Conservation (phyloP, 768 basidiomycete genomes). For the Mycena polygramma region DNA sequence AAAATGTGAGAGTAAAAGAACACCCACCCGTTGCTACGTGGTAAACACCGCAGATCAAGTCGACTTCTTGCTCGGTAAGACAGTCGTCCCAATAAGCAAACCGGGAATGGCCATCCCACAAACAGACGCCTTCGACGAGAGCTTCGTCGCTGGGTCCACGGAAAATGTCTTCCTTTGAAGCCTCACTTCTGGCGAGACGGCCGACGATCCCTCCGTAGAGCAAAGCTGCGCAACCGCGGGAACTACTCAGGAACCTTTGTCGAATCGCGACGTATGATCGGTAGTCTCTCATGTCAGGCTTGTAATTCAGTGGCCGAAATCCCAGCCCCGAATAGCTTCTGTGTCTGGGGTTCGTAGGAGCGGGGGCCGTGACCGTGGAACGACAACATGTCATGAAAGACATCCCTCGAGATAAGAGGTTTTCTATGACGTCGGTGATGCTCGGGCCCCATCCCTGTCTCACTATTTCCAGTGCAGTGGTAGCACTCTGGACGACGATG, state of each 20-base stretch:
- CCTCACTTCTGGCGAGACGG: conserved; percentile 38
- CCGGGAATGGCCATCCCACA: background rate
- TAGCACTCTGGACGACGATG: background rate
- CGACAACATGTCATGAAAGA: background rate
- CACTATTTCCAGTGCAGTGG: background rate
- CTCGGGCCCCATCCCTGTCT: background rate
- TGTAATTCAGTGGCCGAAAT: conserved; percentile 11
- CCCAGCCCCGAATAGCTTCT: conserved; percentile 11
- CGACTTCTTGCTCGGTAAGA: conserved; percentile 39
- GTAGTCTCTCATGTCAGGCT: conserved; percentile 24
- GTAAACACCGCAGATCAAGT: conserved; percentile 42
- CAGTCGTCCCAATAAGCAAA: conserved; percentile 39
- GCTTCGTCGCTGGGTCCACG: conserved; percentile 38
- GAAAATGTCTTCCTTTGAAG: conserved; percentile 27
- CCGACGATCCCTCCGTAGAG: conserved; percentile 43
- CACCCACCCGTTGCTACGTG: conserved; percentile 37
- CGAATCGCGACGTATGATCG: conserved; percentile 14
- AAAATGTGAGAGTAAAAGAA: background rate
- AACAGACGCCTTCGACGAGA: conserved; percentile 13
- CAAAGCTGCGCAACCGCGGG: conserved; percentile 43
- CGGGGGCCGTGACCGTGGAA: background rate
- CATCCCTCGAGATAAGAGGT: background rate
- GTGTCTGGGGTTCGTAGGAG: background rate
- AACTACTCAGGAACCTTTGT: conserved; percentile 15
- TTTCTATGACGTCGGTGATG: background rate